A percentile compares a stretch with the other conserved stretches of the same genome.
Evolutionary conservation across 305 asterid genomes (phyloP).

Genomic region (Andrographis paniculata): DNA sequence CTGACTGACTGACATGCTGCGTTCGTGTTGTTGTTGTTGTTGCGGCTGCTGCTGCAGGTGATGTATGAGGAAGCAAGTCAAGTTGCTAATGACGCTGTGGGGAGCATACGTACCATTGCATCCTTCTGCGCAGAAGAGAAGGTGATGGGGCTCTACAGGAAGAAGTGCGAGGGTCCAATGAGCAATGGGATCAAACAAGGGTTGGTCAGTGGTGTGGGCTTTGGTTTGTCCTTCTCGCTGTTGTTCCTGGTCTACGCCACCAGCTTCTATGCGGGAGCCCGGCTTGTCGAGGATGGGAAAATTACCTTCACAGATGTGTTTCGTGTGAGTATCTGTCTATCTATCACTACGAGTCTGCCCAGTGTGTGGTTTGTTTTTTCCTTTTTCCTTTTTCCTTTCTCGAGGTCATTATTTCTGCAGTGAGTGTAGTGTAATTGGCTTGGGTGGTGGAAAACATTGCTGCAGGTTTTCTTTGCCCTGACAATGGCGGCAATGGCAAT

Average conservation of each 20-base stretch:
- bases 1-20: too few species aligned
- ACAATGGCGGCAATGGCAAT: slow-evolving; percentile 78
- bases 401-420: neutral
- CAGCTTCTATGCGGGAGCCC: slow-evolving; percentile 80
- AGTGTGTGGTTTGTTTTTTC: too few species aligned
- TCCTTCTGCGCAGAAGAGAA: slow-evolving; percentile 86
- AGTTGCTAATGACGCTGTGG: slow-evolving; percentile 81
- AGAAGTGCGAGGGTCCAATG: slow-evolving; percentile 68
- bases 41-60: slow-evolving; percentile 24
- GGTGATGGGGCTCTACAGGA: slow-evolving; percentile 58
- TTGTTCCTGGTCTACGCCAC: slow-evolving; percentile 64
- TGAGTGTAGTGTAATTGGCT: neutral
- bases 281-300: slow-evolving; percentile 55
- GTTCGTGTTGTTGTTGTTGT: slow-evolving; percentile 2
- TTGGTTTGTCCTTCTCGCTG: slow-evolving; percentile 48
- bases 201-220: slow-evolving; percentile 61
- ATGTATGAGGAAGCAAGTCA: slow-evolving; percentile 95
- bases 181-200: slow-evolving; percentile 61
- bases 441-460: slow-evolving; percentile 13
- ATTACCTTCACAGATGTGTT: slow-evolving; percentile 60
- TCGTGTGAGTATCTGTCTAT: slow-evolving; percentile 34
- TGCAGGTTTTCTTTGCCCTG: slow-evolving; percentile 87
- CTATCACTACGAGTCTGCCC: too few species aligned
- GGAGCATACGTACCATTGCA: slow-evolving; percentile 77
- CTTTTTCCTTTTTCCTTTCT: too few species aligned